These are phyloP conservation scores for Ziziphus jujuba DNA, from an alignment of 306 rosid genomes.

Conservation along the genomic window DNA sequence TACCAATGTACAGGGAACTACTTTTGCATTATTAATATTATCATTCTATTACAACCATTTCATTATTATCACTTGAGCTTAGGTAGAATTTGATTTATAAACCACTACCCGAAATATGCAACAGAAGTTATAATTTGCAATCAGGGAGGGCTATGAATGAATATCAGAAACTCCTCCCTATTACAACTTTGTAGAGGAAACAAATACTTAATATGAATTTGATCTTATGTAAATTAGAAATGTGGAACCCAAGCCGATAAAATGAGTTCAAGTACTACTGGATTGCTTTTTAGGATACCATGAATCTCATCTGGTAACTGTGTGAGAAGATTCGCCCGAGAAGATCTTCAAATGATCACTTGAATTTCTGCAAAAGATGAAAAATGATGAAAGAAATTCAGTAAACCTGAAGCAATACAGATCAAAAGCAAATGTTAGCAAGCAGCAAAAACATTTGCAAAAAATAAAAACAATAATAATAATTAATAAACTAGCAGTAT, in stretches of 20 bases:
- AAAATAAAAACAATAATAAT: too few species aligned
- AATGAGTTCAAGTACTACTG: constrained; percentile 10
- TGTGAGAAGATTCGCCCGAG: not conserved
- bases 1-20: constrained; percentile 63
- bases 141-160: constrained; percentile 22
- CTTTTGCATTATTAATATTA: constrained; percentile 30
- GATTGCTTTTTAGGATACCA: not conserved
- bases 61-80: not conserved
- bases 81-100: too few species aligned
- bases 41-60: constrained; percentile 23
- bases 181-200: constrained; percentile 22
- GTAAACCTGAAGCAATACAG: constrained; percentile 7
- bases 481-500: too few species aligned
- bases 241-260: constrained; percentile 11
- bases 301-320: constrained; percentile 3
- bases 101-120: too few species aligned
- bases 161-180: not conserved
- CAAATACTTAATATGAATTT: constrained; percentile 25
- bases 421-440: constrained; percentile 1
- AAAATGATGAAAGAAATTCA: constrained; percentile 13
- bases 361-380: constrained; percentile 54
- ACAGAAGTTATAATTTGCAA: constrained; percentile 37
- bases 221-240: constrained; percentile 37
- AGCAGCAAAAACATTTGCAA: too few species aligned
- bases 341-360: constrained; percentile 8